Conservation (phyloP, 148 eudicot genomes). For the Vaccinium darrowii region DNA sequence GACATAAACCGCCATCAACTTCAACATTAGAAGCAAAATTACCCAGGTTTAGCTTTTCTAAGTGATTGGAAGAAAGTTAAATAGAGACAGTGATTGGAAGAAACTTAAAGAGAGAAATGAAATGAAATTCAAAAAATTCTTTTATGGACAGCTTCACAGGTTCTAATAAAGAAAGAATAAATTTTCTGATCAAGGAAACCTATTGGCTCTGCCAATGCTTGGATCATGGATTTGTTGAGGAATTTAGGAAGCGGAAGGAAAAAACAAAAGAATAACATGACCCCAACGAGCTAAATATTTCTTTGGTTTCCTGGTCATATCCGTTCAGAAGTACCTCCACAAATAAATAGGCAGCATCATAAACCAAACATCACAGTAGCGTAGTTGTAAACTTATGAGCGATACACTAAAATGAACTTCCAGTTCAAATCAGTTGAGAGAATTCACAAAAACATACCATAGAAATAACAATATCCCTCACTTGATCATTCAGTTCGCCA, state of each 20-base stretch:
- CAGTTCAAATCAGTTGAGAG: not conserved
- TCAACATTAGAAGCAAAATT: not conserved
- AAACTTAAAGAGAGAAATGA: not conserved
- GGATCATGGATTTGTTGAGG: not conserved
- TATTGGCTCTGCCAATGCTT: not conserved
- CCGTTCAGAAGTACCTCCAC: not conserved
- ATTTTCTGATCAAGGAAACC: not conserved
- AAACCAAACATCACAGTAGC: not conserved
- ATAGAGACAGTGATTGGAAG: not conserved
- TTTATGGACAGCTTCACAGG: not conserved
- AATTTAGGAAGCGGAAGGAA: not conserved
- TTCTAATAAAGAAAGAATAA: not conserved
- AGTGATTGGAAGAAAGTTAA: not conserved
- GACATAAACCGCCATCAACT: not conserved
- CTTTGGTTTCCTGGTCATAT: not conserved
- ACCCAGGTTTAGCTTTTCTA: not conserved
- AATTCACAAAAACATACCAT: constrained; percentile 48
- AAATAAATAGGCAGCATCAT: no score
- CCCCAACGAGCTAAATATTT: not conserved
- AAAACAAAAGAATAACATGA: not conserved
- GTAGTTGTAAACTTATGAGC: not conserved
- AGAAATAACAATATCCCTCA: constrained; percentile 73
- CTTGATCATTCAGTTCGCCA: constrained; percentile 60
- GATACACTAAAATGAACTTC: not conserved
- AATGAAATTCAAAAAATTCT: not conserved